These are phyloP conservation scores for Monosporascus sp. DNA, from an alignment of 2,329 filamentous ascomycete species.

Conservation along the genomic window DNA sequence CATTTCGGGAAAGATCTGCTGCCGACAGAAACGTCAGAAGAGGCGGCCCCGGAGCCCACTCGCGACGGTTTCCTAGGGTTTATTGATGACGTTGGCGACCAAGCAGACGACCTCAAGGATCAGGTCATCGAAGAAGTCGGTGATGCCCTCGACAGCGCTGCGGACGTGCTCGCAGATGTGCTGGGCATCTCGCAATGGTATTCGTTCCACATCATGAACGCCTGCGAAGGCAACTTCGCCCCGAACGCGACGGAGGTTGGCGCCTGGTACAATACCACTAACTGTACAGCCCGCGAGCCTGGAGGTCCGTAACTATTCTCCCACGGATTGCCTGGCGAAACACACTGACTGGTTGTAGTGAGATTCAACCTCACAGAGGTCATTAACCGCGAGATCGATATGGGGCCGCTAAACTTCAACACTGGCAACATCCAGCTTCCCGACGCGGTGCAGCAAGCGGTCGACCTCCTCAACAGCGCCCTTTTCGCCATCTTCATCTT, in stretches of 20 bases:
- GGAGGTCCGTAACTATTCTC: slow-evolving; percentile 27
- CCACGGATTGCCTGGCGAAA: background rate
- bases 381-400: slow-evolving; percentile 39
- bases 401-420: slow-evolving; percentile 39
- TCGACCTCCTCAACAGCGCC: slow-evolving; percentile 44
- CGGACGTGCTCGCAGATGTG: slow-evolving; percentile 34
- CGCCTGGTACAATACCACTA: slow-evolving; percentile 36
- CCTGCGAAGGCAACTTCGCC: slow-evolving; percentile 40
- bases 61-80: slow-evolving; percentile 15
- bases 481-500: slow-evolving; percentile 44
- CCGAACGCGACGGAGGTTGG: slow-evolving; percentile 34
- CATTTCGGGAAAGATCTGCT: slow-evolving; percentile 33
- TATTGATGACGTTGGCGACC: slow-evolving; percentile 7
- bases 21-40: slow-evolving; percentile 16
- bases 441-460: slow-evolving; percentile 36
- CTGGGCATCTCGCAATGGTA: slow-evolving; percentile 47
- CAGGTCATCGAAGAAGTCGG: slow-evolving; percentile 33
- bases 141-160: slow-evolving; percentile 33
- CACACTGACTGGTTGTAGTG: slow-evolving; percentile 15
- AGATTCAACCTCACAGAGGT: slow-evolving; percentile 41
- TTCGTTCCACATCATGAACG: slow-evolving; percentile 42
- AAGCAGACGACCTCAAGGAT: slow-evolving; percentile 23
- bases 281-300: slow-evolving; percentile 36
- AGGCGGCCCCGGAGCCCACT: slow-evolving; percentile 16
- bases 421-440: slow-evolving; percentile 41